These are phyloP conservation scores for Fomitopsis betulina DNA, from an alignment of 1,284 basidiomycete genomes.

Conservation along the genomic window DNA sequence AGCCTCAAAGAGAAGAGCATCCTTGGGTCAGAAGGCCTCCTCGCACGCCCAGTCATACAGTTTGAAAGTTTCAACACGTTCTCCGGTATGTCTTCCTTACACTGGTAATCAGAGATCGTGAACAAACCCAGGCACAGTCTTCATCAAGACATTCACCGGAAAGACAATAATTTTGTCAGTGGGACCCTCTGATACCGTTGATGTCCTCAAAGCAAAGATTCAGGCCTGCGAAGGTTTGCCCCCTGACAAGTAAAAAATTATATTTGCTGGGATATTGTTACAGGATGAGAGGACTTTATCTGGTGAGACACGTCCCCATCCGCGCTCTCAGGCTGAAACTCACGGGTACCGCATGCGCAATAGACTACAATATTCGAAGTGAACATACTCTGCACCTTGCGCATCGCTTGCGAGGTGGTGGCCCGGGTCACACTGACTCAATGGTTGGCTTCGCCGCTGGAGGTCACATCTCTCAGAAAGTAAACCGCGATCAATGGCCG, in stretches of 20 bases:
- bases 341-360: not conserved
- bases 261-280: not conserved
- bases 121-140: not conserved
- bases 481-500: not conserved
- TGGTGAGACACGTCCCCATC: not conserved
- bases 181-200: not conserved
- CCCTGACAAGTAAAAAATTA: not conserved
- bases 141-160: not conserved
- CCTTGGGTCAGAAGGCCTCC: not conserved
- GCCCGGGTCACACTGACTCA: too few species aligned
- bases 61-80: not conserved
- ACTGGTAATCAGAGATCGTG: not conserved
- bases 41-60: not conserved
- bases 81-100: too few species aligned
- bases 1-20: too few species aligned
- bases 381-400: not conserved
- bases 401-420: not conserved
- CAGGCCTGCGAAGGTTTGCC: not conserved
- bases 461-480: conserved; percentile 2
- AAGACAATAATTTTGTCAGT: not conserved
- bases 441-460: not conserved
- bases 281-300: not conserved
- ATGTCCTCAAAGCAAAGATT: not conserved
- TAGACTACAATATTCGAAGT: not conserved
- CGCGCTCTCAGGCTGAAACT: not conserved